Evolutionary conservation across 441 rosid genomes (phyloP).

Genomic region (Manihot esculenta): DNA sequence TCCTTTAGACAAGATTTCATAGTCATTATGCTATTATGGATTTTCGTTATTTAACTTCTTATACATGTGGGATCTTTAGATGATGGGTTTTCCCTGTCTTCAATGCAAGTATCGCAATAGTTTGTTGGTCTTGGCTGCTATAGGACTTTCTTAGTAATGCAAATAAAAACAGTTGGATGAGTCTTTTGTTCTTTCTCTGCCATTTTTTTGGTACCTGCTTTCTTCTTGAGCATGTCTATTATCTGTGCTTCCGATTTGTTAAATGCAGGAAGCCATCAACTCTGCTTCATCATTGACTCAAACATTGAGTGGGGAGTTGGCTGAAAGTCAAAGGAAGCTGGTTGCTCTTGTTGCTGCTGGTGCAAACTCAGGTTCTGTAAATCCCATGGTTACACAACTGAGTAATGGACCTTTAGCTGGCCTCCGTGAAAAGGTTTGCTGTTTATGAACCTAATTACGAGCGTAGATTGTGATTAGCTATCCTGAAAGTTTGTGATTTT

Average conservation of each 20-base stretch:
- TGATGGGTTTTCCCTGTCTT: neutral
- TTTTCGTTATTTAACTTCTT: neutral
- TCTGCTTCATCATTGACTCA: conserved; percentile 62
- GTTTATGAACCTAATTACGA: neutral
- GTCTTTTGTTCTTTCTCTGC: neutral
- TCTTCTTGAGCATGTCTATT: neutral
- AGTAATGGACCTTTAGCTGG: conserved; percentile 60
- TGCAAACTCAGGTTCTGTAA: conserved; percentile 42
- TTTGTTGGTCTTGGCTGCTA: neutral
- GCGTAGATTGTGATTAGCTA: neutral
- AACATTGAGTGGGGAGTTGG: conserved; percentile 62
- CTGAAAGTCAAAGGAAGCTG: conserved; percentile 63
- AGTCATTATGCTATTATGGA: neutral
- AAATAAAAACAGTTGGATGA: neutral
- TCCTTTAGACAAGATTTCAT: neutral
- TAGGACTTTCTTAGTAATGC: neutral
- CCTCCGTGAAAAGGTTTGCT: conserved; percentile 54
- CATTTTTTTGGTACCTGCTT: no score
- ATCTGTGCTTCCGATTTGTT: neutral
- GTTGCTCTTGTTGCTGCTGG: conserved; percentile 64
- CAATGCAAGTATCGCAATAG: neutral
- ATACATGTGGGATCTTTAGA: neutral
- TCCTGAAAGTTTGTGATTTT: neutral
- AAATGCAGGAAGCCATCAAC: conserved; percentile 59
- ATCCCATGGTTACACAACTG: conserved; percentile 45